A percentile compares a stretch with the other conserved stretches of the same genome.
phyloP scores from a whole-genome alignment of 257 asterid species.

The Mentha longifolia region DNA sequence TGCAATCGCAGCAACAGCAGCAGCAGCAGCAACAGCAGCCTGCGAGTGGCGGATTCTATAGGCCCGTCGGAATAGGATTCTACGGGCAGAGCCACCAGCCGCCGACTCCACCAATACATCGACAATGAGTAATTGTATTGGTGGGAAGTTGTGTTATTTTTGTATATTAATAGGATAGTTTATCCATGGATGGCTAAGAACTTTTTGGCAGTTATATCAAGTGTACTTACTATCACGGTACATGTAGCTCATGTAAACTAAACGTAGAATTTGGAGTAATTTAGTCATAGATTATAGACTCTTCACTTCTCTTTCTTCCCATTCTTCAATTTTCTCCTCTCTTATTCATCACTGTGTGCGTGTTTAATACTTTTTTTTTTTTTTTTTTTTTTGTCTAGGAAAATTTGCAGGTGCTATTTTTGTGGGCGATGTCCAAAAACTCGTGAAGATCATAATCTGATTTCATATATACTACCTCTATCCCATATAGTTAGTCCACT shows the following conservation, averaged over 20 bases:
- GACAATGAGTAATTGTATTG: conserved; percentile 58
- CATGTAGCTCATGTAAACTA: conserved; percentile 38
- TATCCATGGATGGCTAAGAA: conserved; percentile 25
- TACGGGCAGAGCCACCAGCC: conserved; percentile 86
- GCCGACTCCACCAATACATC: conserved; percentile 76
- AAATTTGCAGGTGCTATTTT: background rate
- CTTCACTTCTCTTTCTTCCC: background rate
- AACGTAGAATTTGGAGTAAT: conserved; percentile 23
- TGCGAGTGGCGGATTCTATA: conserved; percentile 60
- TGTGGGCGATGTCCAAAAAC: no score
- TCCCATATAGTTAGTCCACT: no score
- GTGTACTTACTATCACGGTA: conserved; percentile 33
- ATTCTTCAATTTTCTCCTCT: background rate
- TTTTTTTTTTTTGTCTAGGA: background rate
- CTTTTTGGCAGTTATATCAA: conserved; percentile 19
- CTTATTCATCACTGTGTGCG: background rate
- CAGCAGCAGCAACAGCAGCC: conserved; percentile 45
- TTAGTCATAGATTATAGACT: conserved; percentile 18
- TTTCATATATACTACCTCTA: no score
- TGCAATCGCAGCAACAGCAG: conserved; percentile 39
- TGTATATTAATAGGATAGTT: conserved; percentile 48
- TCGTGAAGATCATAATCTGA: no score
- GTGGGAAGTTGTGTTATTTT: conserved; percentile 39
- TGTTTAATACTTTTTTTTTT: background rate
- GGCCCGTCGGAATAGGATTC: conserved; percentile 83